Evolutionary conservation across 2,329 filamentous ascomycete species (phyloP).

Genomic region (Mollisia scopiformis): DNA sequence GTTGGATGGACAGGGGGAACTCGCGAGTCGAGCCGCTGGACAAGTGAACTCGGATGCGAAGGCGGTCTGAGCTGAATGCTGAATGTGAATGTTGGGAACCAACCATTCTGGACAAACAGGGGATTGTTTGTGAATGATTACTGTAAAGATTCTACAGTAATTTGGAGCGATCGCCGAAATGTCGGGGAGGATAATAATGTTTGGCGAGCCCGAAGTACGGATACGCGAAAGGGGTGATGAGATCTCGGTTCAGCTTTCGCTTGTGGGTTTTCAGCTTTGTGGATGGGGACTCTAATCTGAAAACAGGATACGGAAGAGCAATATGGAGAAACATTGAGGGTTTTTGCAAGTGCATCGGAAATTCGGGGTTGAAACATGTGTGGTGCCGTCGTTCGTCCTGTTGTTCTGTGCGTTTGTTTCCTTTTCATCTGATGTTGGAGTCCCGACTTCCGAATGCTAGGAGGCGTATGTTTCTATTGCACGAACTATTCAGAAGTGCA

Average conservation of each 20-base stretch:
- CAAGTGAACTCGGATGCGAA: not conserved
- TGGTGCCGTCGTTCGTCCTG: not conserved
- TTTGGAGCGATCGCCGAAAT: not conserved
- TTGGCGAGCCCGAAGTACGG: not conserved
- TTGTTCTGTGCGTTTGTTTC: not conserved
- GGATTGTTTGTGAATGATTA: not conserved
- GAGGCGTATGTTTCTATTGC: too few species aligned
- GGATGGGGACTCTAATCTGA: too few species aligned
- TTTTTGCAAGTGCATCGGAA: not conserved
- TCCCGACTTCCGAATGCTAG: not conserved
- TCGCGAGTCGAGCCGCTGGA: slow-evolving; percentile 4
- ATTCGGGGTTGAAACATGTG: not conserved
- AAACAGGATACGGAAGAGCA: not conserved
- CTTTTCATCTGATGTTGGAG: not conserved
- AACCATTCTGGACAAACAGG: not conserved
- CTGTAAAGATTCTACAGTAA: not conserved
- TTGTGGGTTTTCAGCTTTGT: not conserved
- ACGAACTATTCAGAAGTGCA: too few species aligned
- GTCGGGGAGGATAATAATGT: not conserved
- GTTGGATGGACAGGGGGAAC: not conserved
- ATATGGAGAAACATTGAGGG: not conserved
- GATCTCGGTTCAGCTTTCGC: not conserved
- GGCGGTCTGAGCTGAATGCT: not conserved
- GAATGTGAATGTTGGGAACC: not conserved
- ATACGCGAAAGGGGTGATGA: not conserved